phyloP scores from a whole-genome alignment of 345 rosid genomes.

The Melaleuca alternifolia region DNA sequence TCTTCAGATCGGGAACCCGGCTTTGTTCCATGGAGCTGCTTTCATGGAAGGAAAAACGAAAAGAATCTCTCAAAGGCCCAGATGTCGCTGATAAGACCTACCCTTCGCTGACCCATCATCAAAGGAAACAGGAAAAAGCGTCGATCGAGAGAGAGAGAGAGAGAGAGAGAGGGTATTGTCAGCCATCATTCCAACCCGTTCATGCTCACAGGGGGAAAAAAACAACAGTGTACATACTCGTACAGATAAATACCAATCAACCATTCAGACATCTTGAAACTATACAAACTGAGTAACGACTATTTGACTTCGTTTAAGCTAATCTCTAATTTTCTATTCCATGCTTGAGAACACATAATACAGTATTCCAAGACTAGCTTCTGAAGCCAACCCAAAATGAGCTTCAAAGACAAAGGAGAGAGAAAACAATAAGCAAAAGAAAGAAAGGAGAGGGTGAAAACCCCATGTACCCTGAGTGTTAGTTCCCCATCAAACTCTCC shows the following conservation, averaged over 20 bases:
- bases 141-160: background rate
- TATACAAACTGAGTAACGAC: background rate
- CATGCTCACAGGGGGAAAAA: background rate
- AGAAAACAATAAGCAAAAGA: background rate
- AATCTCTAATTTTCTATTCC: background rate
- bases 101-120: background rate
- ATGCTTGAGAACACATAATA: background rate
- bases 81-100: background rate
- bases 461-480: slow-evolving; percentile 1
- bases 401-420: background rate
- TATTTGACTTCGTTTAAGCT: background rate
- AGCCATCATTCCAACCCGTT: background rate
- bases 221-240: background rate
- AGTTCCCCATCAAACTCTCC: background rate
- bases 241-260: background rate
- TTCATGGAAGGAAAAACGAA: background rate
- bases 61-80: background rate
- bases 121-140: background rate
- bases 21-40: background rate
- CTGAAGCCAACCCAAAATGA: background rate
- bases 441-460: background rate
- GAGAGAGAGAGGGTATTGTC: background rate
- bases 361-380: background rate
- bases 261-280: background rate
- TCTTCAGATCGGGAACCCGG: background rate